phyloP scores from a whole-genome alignment of 768 basidiomycete species.

The Mycena rebaudengoi region DNA sequence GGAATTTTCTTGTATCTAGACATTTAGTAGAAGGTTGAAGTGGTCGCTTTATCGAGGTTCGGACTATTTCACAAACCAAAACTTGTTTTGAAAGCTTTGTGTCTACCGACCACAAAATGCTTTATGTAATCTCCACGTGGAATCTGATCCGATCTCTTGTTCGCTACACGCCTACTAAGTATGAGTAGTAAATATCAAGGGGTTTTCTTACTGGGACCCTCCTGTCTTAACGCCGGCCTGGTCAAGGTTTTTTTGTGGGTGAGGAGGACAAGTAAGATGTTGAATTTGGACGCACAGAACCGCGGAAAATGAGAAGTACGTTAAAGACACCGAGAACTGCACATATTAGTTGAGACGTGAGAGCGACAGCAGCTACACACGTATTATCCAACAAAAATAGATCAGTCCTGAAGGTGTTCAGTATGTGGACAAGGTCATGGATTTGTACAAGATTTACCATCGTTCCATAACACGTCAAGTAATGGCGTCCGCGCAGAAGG shows the following conservation, averaged over 20 bases:
- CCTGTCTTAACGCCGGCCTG: not conserved
- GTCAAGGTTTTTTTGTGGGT: too few relatives aligned
- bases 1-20: too few relatives aligned
- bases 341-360: not conserved
- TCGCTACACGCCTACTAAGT: too few relatives aligned
- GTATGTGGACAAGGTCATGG: not conserved
- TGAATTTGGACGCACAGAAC: not conserved
- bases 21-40: too few relatives aligned
- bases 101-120: too few relatives aligned
- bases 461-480: constrained; percentile 25
- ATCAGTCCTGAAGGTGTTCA: constrained; percentile 5
- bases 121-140: too few relatives aligned
- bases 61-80: too few relatives aligned
- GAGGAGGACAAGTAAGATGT: not conserved
- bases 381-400: constrained; percentile 24
- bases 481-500: constrained; percentile 13
- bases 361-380: not conserved
- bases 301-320: constrained; percentile 12
- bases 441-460: not conserved
- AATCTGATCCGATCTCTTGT: too few relatives aligned
- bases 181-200: too few relatives aligned
- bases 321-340: constrained; percentile 12
- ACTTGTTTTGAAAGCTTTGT: too few relatives aligned
- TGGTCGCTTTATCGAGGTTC: too few relatives aligned
- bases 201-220: not conserved